phyloP scores from a whole-genome alignment of 371 early-diverging fungal species.

The Mortierella sp. region DNA sequence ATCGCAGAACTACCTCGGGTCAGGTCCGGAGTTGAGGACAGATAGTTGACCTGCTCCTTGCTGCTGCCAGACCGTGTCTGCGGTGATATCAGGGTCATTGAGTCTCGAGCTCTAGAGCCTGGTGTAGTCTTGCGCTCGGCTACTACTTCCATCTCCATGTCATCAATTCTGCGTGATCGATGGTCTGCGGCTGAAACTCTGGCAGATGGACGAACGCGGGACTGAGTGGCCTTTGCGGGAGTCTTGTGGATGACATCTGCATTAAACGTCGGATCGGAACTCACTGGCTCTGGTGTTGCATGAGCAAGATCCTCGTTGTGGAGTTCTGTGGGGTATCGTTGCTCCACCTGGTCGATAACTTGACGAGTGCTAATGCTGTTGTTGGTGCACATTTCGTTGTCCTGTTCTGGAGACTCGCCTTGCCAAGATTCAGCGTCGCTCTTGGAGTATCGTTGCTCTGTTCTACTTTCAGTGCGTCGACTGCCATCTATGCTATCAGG shows the following conservation, averaged over 20 bases:
- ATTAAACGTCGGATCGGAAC: not conserved
- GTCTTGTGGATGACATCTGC: not conserved
- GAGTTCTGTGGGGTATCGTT: not conserved
- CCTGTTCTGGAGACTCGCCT: too few species aligned
- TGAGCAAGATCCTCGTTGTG: not conserved
- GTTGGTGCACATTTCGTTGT: too few species aligned
- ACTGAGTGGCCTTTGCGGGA: not conserved
- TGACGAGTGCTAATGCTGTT: too few species aligned
- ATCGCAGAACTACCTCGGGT: not conserved
- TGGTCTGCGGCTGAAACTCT: not conserved
- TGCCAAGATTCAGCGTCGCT: not conserved
- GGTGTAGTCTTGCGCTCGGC: slow-evolving; percentile 9
- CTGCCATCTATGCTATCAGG: not conserved
- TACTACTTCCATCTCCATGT: slow-evolving; percentile 8
- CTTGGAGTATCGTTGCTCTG: not conserved
- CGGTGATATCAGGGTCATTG: slow-evolving; percentile 31
- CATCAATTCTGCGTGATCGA: slow-evolving; percentile 1
- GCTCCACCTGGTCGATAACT: too few species aligned
- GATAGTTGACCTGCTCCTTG: not conserved
- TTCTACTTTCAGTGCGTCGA: not conserved
- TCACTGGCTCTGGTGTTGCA: not conserved
- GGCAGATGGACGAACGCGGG: slow-evolving; percentile 2
- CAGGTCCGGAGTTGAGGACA: not conserved
- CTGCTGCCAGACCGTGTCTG: not conserved
- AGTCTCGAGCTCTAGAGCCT: slow-evolving; percentile 33